These are phyloP conservation scores for Auricularia heimuer DNA, from an alignment of 768 basidiomycete species.

Conservation along the genomic window DNA sequence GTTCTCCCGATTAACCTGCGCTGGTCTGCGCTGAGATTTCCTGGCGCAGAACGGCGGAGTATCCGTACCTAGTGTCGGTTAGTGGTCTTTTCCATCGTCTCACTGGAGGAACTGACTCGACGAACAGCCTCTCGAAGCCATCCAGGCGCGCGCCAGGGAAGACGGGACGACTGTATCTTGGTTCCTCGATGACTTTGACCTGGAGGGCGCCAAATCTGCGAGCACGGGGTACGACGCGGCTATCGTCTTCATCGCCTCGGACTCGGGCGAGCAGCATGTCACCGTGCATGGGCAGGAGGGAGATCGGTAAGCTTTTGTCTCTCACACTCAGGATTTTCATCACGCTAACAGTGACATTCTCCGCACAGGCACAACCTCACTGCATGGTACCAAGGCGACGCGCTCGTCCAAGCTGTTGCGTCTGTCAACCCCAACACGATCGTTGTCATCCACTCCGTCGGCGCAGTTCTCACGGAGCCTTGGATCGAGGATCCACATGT, in stretches of 20 bases:
- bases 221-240: conserved; percentile 46
- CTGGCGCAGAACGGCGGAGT: conserved; percentile 46
- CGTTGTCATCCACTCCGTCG: conserved; percentile 30
- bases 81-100: conserved; percentile 14
- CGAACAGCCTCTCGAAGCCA: conserved; percentile 63
- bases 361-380: conserved; percentile 65
- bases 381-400: conserved; percentile 64
- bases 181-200: conserved; percentile 63
- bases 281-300: neutral
- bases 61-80: conserved; percentile 71
- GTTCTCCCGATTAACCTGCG: too few relatives aligned
- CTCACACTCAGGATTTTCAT: neutral
- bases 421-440: conserved; percentile 35
- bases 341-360: neutral
- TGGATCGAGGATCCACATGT: conserved; percentile 30
- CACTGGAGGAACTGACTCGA: too few relatives aligned
- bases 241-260: conserved; percentile 72
- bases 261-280: conserved; percentile 56
- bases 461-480: conserved; percentile 17
- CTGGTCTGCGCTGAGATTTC: conserved; percentile 14
- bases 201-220: conserved; percentile 34
- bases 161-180: conserved; percentile 59
- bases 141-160: conserved; percentile 59
- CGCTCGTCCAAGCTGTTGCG: conserved; percentile 59
- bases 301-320: neutral